phyloP scores from a whole-genome alignment of 495 filamentous ascomycete genomes.

The Thermochaetoides thermophila region DNA sequence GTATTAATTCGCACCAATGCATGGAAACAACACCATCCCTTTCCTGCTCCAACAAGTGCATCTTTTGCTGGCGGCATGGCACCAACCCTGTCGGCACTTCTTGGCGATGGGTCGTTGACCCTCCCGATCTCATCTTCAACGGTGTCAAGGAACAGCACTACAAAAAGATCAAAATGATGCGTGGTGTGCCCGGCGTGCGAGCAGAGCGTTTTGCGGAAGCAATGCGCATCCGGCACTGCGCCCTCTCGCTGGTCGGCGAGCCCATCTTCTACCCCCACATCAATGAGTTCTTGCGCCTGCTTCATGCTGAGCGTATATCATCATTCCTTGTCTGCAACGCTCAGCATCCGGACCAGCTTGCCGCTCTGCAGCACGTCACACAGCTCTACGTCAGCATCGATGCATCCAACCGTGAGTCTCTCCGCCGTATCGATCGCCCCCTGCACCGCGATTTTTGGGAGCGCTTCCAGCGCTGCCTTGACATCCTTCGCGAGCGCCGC shows the following conservation, averaged over 20 bases:
- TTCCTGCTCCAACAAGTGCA: conserved; percentile 93
- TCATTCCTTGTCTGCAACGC: conserved; percentile 96
- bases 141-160: conserved; percentile 87
- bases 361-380: conserved; percentile 64
- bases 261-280: conserved; percentile 97
- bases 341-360: conserved; percentile 89
- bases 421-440: conserved; percentile 77
- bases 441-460: conserved; percentile 97
- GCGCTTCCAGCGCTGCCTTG: conserved; percentile 76
- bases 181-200: conserved; percentile 79
- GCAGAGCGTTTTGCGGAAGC: conserved; percentile 86
- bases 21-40: conserved; percentile 96
- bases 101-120: conserved; percentile 91
- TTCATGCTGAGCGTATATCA: conserved; percentile 76
- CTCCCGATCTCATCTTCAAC: conserved; percentile 72
- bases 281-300: conserved; percentile 69
- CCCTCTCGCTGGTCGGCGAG: conserved; percentile 79
- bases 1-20: conserved; percentile 86
- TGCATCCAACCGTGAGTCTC: conserved; percentile 74
- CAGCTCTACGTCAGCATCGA: conserved; percentile 95
- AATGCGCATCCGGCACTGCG: conserved; percentile 85
- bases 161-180: conserved; percentile 93
- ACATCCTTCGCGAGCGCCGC: conserved; percentile 71
- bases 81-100: conserved; percentile 93
- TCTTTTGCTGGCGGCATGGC: conserved; percentile 97